Base-by-base conservation (phyloP, 345 rosid species). In the Salix arbutifolia region DNA sequence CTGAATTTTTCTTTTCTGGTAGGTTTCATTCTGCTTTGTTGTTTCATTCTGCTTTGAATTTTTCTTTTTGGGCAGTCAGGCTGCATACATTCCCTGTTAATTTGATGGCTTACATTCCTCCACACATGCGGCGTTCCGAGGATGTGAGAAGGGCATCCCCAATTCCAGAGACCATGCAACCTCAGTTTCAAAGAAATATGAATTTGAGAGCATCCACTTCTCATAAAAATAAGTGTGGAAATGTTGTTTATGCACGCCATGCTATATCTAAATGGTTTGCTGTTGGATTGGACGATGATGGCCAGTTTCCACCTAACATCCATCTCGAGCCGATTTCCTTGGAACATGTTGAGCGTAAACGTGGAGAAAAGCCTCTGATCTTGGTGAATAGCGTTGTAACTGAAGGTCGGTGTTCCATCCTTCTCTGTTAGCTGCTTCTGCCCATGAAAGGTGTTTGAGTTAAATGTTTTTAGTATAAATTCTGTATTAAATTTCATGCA, bases 51-150 rank as follows among this genome's bases (percentile, higher is more conserved):
- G n/a, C n/a, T n/a, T n/a, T n/a, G n/a, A n/a, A n/a, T n/a, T n/a
- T n/a, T 58, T 76, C 61, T 28, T 23, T 23, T 28, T 69, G 64
- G 53, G 76, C 31, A 23, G 40, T 67, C 40, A 23, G 71, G 35
- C n/a, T 50, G 12, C 48, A 25, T 2, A 48, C 4, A 16, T 30
- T 42, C 2, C 46, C 46, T 42, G 46, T 11, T 10, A 11, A 42
- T 42, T 42, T 10, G 46, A 42, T 42, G 46, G 46, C 46, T 42
- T 42, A 42, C 46, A 2, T 42, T 10, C 46, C 46, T 42, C 46
- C 46, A 42, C 90, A 88, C 72, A 92, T 86, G 87, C 85, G 94
- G 44, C 81, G 82, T 72, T 82, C 79, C 8, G 80, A 72, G 73
- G 86, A 78, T 42, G 71, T 77, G 5, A 62, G 13, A 18, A 85